Evolutionary conservation across 257 asterid genomes (phyloP).

Genomic region (Rubia yunnanensis): DNA sequence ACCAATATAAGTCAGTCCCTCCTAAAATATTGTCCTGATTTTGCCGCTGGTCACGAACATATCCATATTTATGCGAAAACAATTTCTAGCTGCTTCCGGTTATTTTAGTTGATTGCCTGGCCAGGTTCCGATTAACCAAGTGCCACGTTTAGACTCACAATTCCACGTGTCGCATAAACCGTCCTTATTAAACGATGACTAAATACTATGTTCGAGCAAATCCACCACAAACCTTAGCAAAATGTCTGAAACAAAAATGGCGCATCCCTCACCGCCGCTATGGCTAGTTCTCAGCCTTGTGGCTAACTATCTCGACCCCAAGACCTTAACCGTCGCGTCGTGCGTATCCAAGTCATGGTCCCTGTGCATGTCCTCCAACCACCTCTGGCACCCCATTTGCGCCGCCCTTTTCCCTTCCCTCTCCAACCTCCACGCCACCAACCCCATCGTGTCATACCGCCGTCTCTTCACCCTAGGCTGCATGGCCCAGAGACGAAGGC

Average conservation of each 20-base stretch:
- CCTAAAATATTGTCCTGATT: no score
- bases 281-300: slow-evolving; percentile 63
- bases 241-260: slow-evolving; percentile 9
- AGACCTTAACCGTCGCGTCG: slow-evolving; percentile 47
- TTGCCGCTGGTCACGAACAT: no score
- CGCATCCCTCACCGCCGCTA: slow-evolving; percentile 30
- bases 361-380: slow-evolving; percentile 50
- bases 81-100: neutral
- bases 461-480: slow-evolving; percentile 50
- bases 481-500: slow-evolving; percentile 39
- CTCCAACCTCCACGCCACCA: slow-evolving; percentile 34
- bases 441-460: slow-evolving; percentile 28
- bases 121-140: neutral
- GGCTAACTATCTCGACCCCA: slow-evolving; percentile 49
- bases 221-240: neutral
- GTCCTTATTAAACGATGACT: neutral
- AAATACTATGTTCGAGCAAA: neutral
- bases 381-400: slow-evolving; percentile 70
- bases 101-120: neutral
- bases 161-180: neutral
- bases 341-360: slow-evolving; percentile 74
- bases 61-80: no score
- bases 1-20: no score
- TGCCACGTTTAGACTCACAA: neutral
- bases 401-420: slow-evolving; percentile 52